Conservation (phyloP, 257 asterid species). For the Solanum chiquidenum region DNA sequence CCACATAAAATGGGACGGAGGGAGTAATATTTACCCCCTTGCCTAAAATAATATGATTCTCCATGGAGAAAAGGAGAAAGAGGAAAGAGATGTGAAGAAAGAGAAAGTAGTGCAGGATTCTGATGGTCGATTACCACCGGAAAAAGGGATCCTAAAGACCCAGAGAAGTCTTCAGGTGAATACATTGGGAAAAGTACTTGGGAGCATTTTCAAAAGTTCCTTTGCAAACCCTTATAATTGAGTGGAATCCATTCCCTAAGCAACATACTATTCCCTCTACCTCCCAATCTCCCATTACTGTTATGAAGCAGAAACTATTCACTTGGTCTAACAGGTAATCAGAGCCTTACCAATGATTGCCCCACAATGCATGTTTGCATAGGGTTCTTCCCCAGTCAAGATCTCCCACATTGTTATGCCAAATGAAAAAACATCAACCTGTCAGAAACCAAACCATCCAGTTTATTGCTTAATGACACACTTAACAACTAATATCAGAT, state of each 20-base stretch:
- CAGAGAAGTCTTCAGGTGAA: background rate
- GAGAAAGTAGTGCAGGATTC: background rate
- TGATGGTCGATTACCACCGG: background rate
- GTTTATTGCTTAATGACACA: background rate
- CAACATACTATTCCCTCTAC: background rate
- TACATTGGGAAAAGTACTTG: background rate
- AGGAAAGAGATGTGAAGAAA: background rate
- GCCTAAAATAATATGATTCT: background rate
- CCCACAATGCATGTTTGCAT: conserved; percentile 77
- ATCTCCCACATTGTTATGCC: conserved; percentile 75
- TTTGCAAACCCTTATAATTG: background rate
- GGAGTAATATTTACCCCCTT: background rate
- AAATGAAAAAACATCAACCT: conserved; percentile 82
- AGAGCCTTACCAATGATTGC: conserved; percentile 58
- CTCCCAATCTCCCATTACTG: background rate
- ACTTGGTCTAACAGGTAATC: background rate
- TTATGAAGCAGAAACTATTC: background rate
- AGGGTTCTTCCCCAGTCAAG: conserved; percentile 71
- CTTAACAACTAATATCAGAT: background rate
- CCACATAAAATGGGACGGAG: background rate
- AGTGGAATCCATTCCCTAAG: background rate
- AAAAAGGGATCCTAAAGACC: background rate
- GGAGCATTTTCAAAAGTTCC: background rate
- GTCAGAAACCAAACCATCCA: conserved; percentile 10
- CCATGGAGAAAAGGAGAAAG: background rate